These are phyloP conservation scores for Draba incana DNA, from an alignment of 345 rosid genomes.

Conservation along the genomic window DNA sequence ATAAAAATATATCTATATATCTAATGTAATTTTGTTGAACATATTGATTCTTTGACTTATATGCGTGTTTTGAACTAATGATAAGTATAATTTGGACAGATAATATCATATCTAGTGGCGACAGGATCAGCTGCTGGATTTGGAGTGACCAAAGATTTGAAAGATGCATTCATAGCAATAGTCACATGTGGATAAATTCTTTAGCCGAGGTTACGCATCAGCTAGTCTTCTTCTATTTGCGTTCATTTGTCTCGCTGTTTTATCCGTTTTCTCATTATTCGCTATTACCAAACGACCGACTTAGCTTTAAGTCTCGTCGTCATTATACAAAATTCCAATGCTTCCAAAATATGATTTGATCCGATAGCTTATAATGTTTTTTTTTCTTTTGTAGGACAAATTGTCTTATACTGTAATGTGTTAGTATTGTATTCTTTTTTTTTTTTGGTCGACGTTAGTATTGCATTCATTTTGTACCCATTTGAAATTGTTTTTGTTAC, in stretches of 20 bases:
- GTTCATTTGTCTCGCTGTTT: conserved; percentile 51
- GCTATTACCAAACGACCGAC: conserved; percentile 47
- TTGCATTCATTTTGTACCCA: background rate
- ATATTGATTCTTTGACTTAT: background rate
- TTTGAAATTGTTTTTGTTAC: background rate
- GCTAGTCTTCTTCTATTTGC: conserved; percentile 57
- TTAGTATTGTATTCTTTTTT: too few species aligned
- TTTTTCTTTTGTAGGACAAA: too few species aligned
- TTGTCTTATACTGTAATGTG: background rate
- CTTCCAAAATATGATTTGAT: background rate
- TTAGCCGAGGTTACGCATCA: conserved; percentile 53
- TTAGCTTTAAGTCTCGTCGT: background rate
- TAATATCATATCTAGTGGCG: conserved; percentile 50
- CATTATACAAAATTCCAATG: background rate
- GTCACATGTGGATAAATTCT: conserved; percentile 39
- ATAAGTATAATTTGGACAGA: conserved; percentile 25
- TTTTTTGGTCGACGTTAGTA: too few species aligned
- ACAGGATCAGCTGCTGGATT: conserved; percentile 63
- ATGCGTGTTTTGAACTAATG: background rate
- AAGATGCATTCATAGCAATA: conserved; percentile 15
- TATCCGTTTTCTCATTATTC: conserved; percentile 57
- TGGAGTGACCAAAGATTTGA: conserved; percentile 57
- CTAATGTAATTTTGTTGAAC: background rate
- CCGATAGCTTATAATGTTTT: conserved; percentile 12
- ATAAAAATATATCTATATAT: too few species aligned